phyloP scores from a whole-genome alignment of 306 rosid species.

The Quercus dentata region DNA sequence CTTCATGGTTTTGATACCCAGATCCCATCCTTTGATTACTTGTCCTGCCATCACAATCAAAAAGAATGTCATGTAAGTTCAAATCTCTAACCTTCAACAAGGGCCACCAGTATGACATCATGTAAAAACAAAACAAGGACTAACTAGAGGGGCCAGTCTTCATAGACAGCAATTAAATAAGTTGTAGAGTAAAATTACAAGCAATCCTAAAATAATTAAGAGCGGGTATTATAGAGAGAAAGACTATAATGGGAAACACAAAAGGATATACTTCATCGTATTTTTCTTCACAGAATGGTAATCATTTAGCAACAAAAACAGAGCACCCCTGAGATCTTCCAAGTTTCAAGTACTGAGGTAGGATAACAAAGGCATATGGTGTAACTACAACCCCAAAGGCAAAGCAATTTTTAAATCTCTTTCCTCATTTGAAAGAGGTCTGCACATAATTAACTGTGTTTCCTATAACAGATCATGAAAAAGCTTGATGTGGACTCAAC shows the following conservation, averaged over 20 bases:
- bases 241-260: neutral
- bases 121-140: neutral
- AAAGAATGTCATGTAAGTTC: neutral
- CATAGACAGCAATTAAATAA: neutral
- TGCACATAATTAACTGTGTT: neutral
- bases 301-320: neutral
- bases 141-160: neutral
- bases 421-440: neutral
- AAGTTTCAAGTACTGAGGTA: neutral
- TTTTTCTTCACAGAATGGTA: neutral
- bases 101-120: neutral
- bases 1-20: constrained; percentile 86
- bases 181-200: neutral
- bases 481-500: neutral
- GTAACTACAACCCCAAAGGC: neutral
- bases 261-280: neutral
- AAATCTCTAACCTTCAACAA: neutral
- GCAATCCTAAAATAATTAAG: neutral
- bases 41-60: constrained; percentile 56
- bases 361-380: too few relatives aligned
- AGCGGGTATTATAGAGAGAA: neutral
- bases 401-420: neutral
- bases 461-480: neutral
- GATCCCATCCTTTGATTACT: constrained; percentile 96
- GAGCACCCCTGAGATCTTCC: neutral